These are phyloP conservation scores for Blastomyces parvus DNA, from an alignment of 2,329 filamentous ascomycete genomes.

Conservation along the genomic window DNA sequence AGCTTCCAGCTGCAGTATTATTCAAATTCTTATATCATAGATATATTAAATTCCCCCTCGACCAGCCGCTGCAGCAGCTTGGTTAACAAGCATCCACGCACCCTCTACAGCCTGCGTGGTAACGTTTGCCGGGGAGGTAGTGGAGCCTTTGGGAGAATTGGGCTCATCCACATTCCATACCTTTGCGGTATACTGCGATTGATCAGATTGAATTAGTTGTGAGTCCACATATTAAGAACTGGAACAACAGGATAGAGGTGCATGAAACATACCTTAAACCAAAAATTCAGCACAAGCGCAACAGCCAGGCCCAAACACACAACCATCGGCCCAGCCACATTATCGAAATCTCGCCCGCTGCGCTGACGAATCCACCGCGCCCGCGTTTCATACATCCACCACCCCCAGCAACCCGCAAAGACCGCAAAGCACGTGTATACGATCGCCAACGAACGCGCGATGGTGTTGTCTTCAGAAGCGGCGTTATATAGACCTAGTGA, in stretches of 20 bases:
- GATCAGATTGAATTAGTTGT: slow-evolving; percentile 14
- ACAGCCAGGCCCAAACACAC: slow-evolving; percentile 69
- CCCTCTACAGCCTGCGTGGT: neutral
- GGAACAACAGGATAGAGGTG: no score
- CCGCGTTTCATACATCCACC: slow-evolving; percentile 66
- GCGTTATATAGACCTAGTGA: slow-evolving; percentile 83
- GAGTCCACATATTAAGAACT: neutral
- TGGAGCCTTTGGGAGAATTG: neutral
- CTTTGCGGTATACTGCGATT: slow-evolving; percentile 24
- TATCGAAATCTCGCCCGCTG: slow-evolving; percentile 90
- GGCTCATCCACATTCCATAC: slow-evolving; percentile 10
- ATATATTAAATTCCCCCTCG: neutral
- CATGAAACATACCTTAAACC: slow-evolving; percentile 52
- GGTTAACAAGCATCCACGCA: slow-evolving; percentile 17
- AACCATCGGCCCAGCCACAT: slow-evolving; percentile 70
- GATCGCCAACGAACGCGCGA: slow-evolving; percentile 70
- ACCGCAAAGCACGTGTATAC: slow-evolving; percentile 72
- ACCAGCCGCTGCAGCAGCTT: slow-evolving; percentile 17
- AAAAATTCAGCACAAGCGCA: slow-evolving; percentile 78
- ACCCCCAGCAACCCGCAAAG: slow-evolving; percentile 82
- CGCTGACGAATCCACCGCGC: slow-evolving; percentile 70
- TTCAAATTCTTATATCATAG: neutral
- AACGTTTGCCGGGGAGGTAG: neutral
- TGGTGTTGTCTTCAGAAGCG: slow-evolving; percentile 60
- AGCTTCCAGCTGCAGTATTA: neutral